A percentile compares a stretch with the other conserved stretches of the same genome.
phyloP scores from a whole-genome alignment of 192 early-diverging fungal species.

The Nowakowskiella sp. region DNA sequence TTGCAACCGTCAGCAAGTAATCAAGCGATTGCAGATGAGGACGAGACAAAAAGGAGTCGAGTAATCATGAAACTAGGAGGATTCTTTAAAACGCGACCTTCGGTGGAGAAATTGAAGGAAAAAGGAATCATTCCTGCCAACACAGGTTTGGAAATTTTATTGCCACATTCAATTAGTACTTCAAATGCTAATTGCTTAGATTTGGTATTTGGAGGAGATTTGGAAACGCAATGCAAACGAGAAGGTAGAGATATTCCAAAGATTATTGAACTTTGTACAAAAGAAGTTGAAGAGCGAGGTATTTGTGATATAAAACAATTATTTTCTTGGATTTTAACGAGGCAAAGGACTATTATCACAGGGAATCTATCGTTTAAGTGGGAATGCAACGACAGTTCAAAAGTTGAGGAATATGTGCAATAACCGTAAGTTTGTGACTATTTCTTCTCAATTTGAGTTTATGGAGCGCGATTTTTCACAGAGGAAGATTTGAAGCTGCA shows the following conservation, averaged over 20 bases:
- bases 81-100: slow-evolving; percentile 29
- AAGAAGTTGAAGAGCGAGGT: slow-evolving; percentile 32
- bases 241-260: slow-evolving; percentile 24
- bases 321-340: background rate
- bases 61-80: slow-evolving; percentile 28
- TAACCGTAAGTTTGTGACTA: slow-evolving; percentile 15
- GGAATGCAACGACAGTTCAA: slow-evolving; percentile 34
- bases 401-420: slow-evolving; percentile 32
- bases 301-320: background rate
- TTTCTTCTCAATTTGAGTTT: slow-evolving; percentile 3
- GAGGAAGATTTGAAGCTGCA: slow-evolving; percentile 39
- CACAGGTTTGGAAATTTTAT: slow-evolving; percentile 5
- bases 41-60: slow-evolving; percentile 18
- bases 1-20: no score
- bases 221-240: slow-evolving; percentile 25
- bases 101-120: slow-evolving; percentile 25
- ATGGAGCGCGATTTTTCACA: slow-evolving; percentile 8
- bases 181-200: slow-evolving; percentile 9
- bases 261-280: slow-evolving; percentile 33
- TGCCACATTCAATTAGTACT: background rate
- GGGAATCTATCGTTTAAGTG: slow-evolving; percentile 49
- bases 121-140: slow-evolving; percentile 18
- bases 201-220: slow-evolving; percentile 32
- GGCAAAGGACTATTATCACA: slow-evolving; percentile 34
- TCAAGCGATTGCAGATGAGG: no score